Evolutionary conservation across 352 stramenopile genomes (phyloP), one percentile per base, ranked within the genome.

Genomic region (Globisporangium solare): DNA sequence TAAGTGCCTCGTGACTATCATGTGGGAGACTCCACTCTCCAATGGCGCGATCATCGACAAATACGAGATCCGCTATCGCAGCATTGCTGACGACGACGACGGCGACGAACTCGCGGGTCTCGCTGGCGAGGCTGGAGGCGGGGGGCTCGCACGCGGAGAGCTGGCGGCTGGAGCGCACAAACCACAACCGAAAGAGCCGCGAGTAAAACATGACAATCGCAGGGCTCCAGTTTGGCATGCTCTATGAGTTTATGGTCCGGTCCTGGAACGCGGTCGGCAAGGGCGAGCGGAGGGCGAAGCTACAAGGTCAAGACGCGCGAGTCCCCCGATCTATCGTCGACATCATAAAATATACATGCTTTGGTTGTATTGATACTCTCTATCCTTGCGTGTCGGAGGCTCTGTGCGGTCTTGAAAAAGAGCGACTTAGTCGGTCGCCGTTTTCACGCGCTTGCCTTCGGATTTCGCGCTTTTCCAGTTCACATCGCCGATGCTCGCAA

Each of bases 41-140:
- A 88, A 90, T 32, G 80, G 79, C 42, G 76, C 68, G 14, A 69
- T 87, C 47, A 87, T 88, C 56, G 70, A 87, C 47, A 89, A 81
- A 54, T 88, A 86, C 64, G 79, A 90, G 63, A 58, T 86, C 17
- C 78, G 78, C 39, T 81, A 86, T 54, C 73, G 76, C 5, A 42
- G 63, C 24, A 37, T 83, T 41, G 61, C 60, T 10, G 48, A 63
- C 37, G 76, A 74, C 14, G 65, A 74, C 14, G 65, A 71, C 14
- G 70, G 70, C 20, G 50, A 56, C 10, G 52, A 71, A 37, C 32
- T 42, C 24, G 43, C 7, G 39, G 17, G 39, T 43, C 39, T n/a
- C 27, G 10, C 4, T 35, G 27, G 27, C 27, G 27, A 54, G 18
- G 11, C 31, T 17, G 39, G 51, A 24, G 42, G 51, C 7, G 15